Evolutionary conservation across 305 asterid species (phyloP).

Genomic region (Plantago coronopus): DNA sequence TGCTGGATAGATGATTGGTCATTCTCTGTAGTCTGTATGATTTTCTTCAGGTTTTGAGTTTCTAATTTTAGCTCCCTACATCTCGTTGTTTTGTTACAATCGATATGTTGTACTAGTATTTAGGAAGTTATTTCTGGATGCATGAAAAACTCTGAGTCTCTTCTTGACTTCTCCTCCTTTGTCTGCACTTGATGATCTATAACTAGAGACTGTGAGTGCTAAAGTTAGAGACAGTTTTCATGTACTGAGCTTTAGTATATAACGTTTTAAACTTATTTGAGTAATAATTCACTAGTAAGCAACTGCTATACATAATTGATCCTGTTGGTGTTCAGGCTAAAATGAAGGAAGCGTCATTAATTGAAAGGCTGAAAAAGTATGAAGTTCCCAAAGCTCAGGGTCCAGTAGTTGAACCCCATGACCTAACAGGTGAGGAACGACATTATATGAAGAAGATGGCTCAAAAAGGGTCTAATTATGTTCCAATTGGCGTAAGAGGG

Average conservation of each 20-base stretch:
- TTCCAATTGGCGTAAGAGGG: conserved; percentile 80
- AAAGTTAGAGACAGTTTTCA: too few species aligned
- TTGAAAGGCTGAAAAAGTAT: conserved; percentile 71
- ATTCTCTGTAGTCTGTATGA: too few species aligned
- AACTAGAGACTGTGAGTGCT: too few species aligned
- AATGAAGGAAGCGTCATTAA: conserved; percentile 63
- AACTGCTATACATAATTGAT: background rate
- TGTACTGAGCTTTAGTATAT: too few species aligned
- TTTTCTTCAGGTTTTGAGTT: conserved; percentile 1
- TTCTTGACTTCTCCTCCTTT: too few species aligned
- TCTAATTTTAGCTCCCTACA: background rate
- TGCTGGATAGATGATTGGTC: background rate
- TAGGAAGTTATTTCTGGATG: background rate
- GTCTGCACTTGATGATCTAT: too few species aligned
- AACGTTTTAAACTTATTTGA: too few species aligned
- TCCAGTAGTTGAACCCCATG: conserved; percentile 64
- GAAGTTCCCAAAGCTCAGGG: conserved; percentile 87
- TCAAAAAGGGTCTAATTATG: conserved; percentile 77
- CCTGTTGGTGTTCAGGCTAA: conserved; percentile 44
- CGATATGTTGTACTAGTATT: too few species aligned
- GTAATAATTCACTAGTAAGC: too few species aligned
- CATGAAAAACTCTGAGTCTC: background rate
- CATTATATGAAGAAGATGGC: conserved; percentile 80
- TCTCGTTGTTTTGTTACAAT: background rate
- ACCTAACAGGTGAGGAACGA: conserved; percentile 77